Percentiles rank a stretch among this genome's conserved stretches.
phyloP scores from a whole-genome alignment of 805 yeast genomes.

The Debaryomyces hansenii region DNA sequence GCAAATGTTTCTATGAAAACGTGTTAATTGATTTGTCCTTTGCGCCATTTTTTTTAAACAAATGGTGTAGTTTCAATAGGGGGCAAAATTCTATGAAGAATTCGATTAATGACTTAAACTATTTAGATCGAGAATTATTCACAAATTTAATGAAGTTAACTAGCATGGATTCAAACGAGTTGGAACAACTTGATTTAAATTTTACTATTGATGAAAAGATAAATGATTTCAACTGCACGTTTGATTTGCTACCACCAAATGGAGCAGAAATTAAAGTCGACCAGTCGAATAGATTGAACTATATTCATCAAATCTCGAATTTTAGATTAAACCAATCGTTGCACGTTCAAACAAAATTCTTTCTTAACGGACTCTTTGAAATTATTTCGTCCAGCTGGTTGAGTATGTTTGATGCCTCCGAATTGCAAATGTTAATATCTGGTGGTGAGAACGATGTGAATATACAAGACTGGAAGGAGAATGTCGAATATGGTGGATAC shows the following conservation, averaged over 20 bases:
- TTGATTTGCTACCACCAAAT: conserved; percentile 57
- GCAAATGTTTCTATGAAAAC: conserved; percentile 84
- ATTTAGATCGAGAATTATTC: conserved; percentile 69
- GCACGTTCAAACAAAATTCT: conserved; percentile 56
- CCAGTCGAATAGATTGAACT: conserved; percentile 61
- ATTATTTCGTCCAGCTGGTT: conserved; percentile 76
- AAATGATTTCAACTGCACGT: conserved; percentile 35
- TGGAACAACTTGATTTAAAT: conserved; percentile 59
- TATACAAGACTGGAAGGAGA: conserved; percentile 61
- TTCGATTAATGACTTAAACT: conserved; percentile 76
- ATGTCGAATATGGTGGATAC: conserved; percentile 70
- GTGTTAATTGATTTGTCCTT: conserved; percentile 79
- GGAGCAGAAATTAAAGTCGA: conserved; percentile 63
- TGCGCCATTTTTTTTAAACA: conserved; percentile 78
- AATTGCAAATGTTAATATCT: conserved; percentile 79
- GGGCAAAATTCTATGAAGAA: conserved; percentile 37
- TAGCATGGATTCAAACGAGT: conserved; percentile 51
- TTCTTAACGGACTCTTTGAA: conserved; percentile 68
- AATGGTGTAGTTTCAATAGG: conserved; percentile 52
- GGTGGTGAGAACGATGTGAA: conserved; percentile 75
- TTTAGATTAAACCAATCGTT: conserved; percentile 71
- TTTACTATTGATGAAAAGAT: conserved; percentile 62
- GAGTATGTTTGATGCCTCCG: conserved; percentile 79
- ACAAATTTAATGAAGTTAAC: conserved; percentile 62
- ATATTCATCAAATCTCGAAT: conserved; percentile 74